Evolutionary conservation across 768 basidiomycete genomes (phyloP), one percentile per base, ranked within the genome.

Genomic region (Boletus reticulatus): DNA sequence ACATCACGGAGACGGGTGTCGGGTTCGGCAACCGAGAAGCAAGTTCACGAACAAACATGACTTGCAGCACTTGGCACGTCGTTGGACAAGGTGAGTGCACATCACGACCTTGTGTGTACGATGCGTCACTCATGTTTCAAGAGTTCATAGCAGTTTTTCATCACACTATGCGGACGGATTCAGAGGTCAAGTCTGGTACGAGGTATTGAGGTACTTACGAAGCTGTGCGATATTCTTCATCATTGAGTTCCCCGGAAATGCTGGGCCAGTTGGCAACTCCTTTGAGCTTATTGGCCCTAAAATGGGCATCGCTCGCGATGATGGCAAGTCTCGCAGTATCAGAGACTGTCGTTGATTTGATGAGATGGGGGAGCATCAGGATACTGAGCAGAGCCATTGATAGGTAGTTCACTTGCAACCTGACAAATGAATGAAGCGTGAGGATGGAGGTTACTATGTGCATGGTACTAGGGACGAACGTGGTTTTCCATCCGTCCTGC

Each of bases 31-130:
- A 60, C 36, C 68, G 75, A 13, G 66, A 67, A 4, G 64, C 66
- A 5, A 78, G 65, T 44, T 75, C 72, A n/a, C 69, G 68, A 9
- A 67, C 58, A 52, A 77, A 75, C 63, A 76, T 67, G 38, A 76
- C 52, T 48, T 64, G 60, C n/a, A 76, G 58, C 2, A 73, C 70
- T 76, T 7, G 34, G 0, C 13, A 36, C 14, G 34, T 36, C 34
- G 34, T 48, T 12, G 4, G 52, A n/a, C 37, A 36, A 34, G 36
- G 41, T 51, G 0, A 44, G 29, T 52, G 17, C 20, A 20, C 31
- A 42, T 24, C n/a, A 22, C 22, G 32, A 31, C 9, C 19, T 24
- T 17, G 22, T 39, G 19, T 10, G 3, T 7, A 20, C 13, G 19
- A 29, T 14, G 27, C 20, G 22, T 43, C 13, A 63, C 54, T 58